phyloP scores from a whole-genome alignment of 441 rosid species.

The Geranium incanum region DNA sequence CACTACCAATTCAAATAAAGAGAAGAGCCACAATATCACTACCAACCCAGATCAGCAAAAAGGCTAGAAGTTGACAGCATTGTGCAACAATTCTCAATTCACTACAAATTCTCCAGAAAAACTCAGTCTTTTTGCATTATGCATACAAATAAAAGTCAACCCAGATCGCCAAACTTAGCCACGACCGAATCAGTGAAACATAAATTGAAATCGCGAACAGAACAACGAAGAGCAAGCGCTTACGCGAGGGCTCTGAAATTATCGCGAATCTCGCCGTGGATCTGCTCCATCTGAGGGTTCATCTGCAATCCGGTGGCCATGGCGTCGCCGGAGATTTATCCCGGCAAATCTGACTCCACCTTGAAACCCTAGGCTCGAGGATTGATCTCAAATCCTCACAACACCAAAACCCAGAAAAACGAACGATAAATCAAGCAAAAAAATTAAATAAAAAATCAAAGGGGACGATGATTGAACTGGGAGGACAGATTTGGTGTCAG shows the following conservation, averaged over 20 bases:
- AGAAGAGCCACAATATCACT: not conserved
- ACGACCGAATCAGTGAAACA: not conserved
- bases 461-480: not conserved
- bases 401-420: not conserved
- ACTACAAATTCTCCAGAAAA: not conserved
- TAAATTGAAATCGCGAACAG: not conserved
- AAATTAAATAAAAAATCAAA: not conserved
- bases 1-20: not conserved
- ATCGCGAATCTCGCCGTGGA: constrained; percentile 89
- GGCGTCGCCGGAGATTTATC: constrained; percentile 28
- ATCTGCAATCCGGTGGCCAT: constrained; percentile 61
- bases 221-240: constrained; percentile 11
- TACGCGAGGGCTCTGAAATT: constrained; percentile 90
- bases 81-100: not conserved
- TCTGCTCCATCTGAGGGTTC: constrained; percentile 91
- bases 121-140: not conserved
- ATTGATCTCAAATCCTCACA: constrained; percentile 21
- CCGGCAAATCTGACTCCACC: constrained; percentile 19
- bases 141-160: not conserved
- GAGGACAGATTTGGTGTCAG: not conserved
- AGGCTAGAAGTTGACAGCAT: not conserved
- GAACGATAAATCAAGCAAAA: constrained; percentile 16
- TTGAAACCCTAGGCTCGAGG: not conserved
- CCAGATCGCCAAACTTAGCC: constrained; percentile 4
- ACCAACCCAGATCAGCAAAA: not conserved